phyloP scores from a whole-genome alignment of 106 monocot genomes.

The Posidonia australis region DNA sequence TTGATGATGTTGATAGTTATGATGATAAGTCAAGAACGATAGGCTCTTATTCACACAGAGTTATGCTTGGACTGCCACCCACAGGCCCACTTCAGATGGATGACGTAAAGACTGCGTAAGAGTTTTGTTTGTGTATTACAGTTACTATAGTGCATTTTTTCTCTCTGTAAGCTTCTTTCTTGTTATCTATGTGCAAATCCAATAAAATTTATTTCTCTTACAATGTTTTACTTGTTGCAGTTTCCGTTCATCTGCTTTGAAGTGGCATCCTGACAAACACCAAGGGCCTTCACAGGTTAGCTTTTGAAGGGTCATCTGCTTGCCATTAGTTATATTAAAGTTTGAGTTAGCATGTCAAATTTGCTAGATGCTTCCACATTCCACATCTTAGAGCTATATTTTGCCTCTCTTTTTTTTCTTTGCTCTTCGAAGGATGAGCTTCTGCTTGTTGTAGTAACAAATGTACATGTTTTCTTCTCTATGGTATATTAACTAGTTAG shows the following conservation, averaged over 20 bases:
- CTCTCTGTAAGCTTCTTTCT: not conserved
- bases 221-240: slow-evolving; percentile 22
- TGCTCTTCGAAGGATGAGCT: too few species aligned
- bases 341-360: too few species aligned
- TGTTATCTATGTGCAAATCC: not conserved
- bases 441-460: too few species aligned
- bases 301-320: too few species aligned
- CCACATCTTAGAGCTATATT: too few species aligned
- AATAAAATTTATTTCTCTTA: not conserved
- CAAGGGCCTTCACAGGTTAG: slow-evolving; percentile 74
- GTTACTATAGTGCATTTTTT: not conserved
- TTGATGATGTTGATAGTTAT: slow-evolving; percentile 23
- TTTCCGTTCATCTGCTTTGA: slow-evolving; percentile 63
- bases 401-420: too few species aligned
- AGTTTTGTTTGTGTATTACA: not conserved
- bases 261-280: slow-evolving; percentile 89
- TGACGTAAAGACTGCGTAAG: slow-evolving; percentile 86
- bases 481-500: too few species aligned
- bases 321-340: too few species aligned
- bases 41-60: slow-evolving; percentile 38
- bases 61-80: slow-evolving; percentile 65
- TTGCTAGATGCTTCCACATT: too few species aligned
- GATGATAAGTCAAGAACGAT: slow-evolving; percentile 1
- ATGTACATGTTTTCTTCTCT: too few species aligned
- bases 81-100: slow-evolving; percentile 58